Percentiles rank a stretch among this genome's conserved stretches.
Conservation (phyloP, 2,329 filamentous ascomycete genomes). For the Alternaria incomplexa region DNA sequence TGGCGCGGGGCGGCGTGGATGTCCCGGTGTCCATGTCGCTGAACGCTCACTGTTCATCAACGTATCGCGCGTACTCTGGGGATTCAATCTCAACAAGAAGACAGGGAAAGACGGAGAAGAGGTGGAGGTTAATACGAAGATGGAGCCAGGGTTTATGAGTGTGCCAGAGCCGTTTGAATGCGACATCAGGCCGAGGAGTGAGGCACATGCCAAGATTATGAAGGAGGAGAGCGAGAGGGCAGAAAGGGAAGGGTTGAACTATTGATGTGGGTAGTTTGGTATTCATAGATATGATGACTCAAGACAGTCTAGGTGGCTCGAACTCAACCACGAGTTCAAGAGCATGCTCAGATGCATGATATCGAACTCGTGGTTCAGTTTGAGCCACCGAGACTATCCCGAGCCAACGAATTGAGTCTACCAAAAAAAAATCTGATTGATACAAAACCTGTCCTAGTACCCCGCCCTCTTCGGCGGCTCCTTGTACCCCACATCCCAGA, state of each 20-base stretch:
- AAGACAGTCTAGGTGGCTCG: too few species aligned
- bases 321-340: too few species aligned
- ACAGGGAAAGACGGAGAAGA: constrained; percentile 26
- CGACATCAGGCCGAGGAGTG: constrained; percentile 36
- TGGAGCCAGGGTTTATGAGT: constrained; percentile 41
- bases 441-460: constrained; percentile 10
- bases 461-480: constrained; percentile 30
- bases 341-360: too few species aligned
- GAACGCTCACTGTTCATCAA: constrained; percentile 47
- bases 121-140: constrained; percentile 33
- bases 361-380: too few species aligned
- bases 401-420: neutral
- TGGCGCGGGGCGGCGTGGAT: constrained; percentile 44
- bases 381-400: too few species aligned
- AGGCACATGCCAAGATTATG: constrained; percentile 32
- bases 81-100: constrained; percentile 41
- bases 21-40: constrained; percentile 46
- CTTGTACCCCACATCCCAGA: constrained; percentile 44
- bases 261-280: constrained; percentile 3
- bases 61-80: constrained; percentile 45
- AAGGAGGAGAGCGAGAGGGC: constrained; percentile 26
- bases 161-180: constrained; percentile 40
- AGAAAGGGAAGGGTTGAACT: constrained; percentile 28
- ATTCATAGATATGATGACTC: neutral
- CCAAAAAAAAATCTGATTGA: neutral